Conservation (phyloP, 129 eudicot genomes). For the Arctium minus region DNA sequence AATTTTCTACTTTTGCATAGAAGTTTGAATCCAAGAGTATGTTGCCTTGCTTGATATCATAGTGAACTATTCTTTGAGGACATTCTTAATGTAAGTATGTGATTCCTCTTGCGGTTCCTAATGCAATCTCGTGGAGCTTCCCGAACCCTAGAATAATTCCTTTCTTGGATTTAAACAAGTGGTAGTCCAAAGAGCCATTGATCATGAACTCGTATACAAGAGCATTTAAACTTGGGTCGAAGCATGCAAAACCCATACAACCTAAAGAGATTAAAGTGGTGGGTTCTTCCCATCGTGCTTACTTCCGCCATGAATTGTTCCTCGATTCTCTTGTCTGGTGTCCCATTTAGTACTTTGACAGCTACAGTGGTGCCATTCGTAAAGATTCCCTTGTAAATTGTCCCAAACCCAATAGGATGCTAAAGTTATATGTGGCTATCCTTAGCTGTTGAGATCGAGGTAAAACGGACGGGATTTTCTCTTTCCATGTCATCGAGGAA, state of each 20-base stretch:
- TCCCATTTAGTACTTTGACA: slow-evolving; percentile 22
- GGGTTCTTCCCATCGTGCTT: slow-evolving; percentile 34
- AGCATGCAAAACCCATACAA: slow-evolving; percentile 24
- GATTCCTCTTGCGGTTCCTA: slow-evolving; percentile 33
- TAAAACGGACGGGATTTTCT: slow-evolving; percentile 27
- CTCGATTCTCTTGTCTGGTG: slow-evolving; percentile 12
- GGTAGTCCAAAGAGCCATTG: slow-evolving; percentile 16
- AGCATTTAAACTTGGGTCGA: slow-evolving; percentile 22
- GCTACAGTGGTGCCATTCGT: slow-evolving; percentile 2
- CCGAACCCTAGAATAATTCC: slow-evolving; percentile 8
- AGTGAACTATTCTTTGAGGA: slow-evolving; percentile 25
- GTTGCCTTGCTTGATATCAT: slow-evolving; percentile 33
- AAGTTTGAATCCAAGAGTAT: slow-evolving; percentile 26
- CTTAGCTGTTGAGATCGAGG: slow-evolving; percentile 12
- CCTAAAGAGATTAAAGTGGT: slow-evolving; percentile 26
- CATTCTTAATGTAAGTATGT: slow-evolving; percentile 31
- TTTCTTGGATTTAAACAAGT: slow-evolving; percentile 12
- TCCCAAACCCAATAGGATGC: slow-evolving; percentile 25
- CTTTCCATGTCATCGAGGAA: slow-evolving; percentile 25
- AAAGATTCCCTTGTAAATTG: slow-evolving; percentile 29
- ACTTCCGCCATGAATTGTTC: slow-evolving; percentile 36
- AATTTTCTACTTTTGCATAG: slow-evolving; percentile 30
- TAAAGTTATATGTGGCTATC: slow-evolving; percentile 13
- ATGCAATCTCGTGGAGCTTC: slow-evolving; percentile 11
- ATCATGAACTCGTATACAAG: slow-evolving; percentile 36